A percentile compares a stretch with the other conserved stretches of the same genome.
Evolutionary conservation across 2,329 filamentous ascomycete species (phyloP).

Genomic region (Talaromyces piceae): DNA sequence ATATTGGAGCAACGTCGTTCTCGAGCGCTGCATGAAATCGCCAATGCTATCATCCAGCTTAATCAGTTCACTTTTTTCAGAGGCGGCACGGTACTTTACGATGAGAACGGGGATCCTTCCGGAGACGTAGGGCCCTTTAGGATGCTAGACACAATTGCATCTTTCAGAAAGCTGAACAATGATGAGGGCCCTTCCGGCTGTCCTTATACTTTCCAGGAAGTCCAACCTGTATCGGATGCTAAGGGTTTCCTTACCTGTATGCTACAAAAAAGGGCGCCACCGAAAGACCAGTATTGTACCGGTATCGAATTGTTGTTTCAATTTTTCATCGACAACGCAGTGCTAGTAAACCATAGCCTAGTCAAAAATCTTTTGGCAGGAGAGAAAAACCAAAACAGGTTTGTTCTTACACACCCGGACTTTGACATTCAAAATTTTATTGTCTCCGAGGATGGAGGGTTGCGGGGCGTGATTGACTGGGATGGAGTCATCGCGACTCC

Average conservation of each 20-base stretch:
- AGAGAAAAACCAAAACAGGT: background rate
- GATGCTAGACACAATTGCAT: background rate
- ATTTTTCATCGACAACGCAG: background rate
- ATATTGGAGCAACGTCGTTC: background rate
- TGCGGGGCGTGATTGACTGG: conserved; percentile 12
- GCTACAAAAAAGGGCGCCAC: background rate
- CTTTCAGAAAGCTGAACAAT: background rate
- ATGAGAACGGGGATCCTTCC: background rate
- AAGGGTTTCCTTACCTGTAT: background rate
- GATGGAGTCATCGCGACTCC: conserved; percentile 9
- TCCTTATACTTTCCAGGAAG: background rate
- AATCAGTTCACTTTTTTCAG: background rate
- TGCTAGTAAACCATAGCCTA: background rate
- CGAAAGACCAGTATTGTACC: background rate
- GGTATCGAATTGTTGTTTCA: background rate
- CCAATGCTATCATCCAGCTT: conserved; percentile 1
- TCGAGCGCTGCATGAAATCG: background rate
- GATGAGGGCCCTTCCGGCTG: background rate
- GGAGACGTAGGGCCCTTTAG: background rate
- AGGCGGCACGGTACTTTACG: background rate
- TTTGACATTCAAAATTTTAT: conserved; percentile 7
- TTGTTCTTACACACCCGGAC: conserved; percentile 5
- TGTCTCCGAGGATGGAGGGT: conserved; percentile 3
- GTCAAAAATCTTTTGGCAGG: background rate
- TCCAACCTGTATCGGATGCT: background rate